Conservation (phyloP, 345 rosid genomes). For the Citrus reticulata region DNA sequence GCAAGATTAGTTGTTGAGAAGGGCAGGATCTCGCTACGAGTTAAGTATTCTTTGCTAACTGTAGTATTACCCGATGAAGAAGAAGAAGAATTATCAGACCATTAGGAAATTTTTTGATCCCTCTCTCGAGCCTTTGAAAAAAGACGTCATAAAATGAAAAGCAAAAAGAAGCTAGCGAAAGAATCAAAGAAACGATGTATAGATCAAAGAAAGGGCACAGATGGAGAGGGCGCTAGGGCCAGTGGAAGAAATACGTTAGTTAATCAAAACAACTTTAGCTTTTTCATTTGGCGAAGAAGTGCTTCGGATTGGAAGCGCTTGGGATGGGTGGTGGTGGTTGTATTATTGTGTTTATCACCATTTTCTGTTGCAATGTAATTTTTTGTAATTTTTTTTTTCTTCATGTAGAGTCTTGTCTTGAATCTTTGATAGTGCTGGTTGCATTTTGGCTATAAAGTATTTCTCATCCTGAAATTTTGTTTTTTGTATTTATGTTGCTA, state of each 20-base stretch:
- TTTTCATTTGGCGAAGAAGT: not conserved
- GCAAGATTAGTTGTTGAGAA: conserved; percentile 80
- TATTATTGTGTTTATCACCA: conserved; percentile 2
- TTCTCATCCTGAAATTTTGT: not conserved
- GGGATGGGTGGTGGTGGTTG: not conserved
- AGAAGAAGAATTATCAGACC: conserved; percentile 16
- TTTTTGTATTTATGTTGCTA: too few species aligned
- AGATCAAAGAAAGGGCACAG: not conserved
- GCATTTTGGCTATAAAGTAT: not conserved
- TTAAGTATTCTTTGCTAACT: conserved; percentile 80
- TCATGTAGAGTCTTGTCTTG: conserved; percentile 7
- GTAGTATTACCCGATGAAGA: conserved; percentile 55
- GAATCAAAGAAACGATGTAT: not conserved
- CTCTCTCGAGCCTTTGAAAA: not conserved
- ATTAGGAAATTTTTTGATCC: not conserved
- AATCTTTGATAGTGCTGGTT: not conserved
- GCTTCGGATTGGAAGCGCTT: not conserved
- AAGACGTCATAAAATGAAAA: not conserved
- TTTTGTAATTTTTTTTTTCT: not conserved
- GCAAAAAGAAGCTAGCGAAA: not conserved
- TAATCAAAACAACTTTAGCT: too few species aligned
- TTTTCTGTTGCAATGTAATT: conserved; percentile 13
- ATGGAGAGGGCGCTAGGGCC: not conserved
- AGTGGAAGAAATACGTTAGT: not conserved
- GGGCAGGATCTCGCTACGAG: conserved; percentile 87